Base-by-base conservation (phyloP, 2,329 filamentous ascomycete species). In the Biscogniauxia sp. region DNA sequence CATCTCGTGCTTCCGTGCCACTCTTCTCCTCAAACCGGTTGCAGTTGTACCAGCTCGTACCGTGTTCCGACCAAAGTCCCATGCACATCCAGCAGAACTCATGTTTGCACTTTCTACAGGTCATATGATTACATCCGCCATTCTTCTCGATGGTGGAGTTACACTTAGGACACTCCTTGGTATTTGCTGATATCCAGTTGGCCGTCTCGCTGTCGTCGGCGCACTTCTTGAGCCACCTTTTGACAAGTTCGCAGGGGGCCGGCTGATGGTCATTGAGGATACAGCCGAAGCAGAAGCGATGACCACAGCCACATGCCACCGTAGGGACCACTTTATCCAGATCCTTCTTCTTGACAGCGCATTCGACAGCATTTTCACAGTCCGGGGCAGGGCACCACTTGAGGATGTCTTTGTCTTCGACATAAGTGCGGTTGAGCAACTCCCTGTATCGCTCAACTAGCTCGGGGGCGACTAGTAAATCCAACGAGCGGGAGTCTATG, bases 331-430 rank as follows among this genome's bases (percentile, higher is more conserved):
- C 85, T 68, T 85, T 88, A 67, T 87, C 84, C 20, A 99, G 82
- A 60, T 97, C 93, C 72, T 92, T 93, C 78, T 90, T 89, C 79
- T 96, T 97, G 61, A 98, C 84, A 0, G 80, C 81, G 70, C 95
- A 99, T 72, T 98, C 91, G 53, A 99, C 81, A 13, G 94, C 95
- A 71, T 95, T 98, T 69, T 91, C 86, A 76, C 95, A 99, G 75
- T 99, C 94, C n/a, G 95, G 95, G 1, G 94, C 94, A 0, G 95
- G 95, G 74, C 95, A 99, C 95, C 95, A 99, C 75, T 96, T 97
- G 62, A 98, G 85, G 59, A 89, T 90, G 60, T 97, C 93, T 77
- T 93, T 97, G 76, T 99, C 94, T 75, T 99, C 95, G 62, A 99
- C 95, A 71, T 97, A 99, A 6, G 93, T 97, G 68, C 95, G 84